phyloP scores from a whole-genome alignment of 441 rosid species.

The Pelargonium cotyledonis region DNA sequence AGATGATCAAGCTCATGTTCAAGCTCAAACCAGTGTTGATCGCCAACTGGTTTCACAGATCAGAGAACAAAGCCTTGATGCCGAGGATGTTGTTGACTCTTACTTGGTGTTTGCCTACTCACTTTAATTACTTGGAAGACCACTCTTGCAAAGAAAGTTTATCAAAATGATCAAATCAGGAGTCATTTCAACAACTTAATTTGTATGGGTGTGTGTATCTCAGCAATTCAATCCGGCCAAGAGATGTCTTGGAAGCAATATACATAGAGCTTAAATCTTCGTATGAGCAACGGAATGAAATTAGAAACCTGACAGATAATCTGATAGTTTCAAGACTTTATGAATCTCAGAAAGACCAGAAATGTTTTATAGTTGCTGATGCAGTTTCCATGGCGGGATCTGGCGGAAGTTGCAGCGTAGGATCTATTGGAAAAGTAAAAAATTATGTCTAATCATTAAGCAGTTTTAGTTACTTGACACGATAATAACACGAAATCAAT shows the following conservation, averaged over 20 bases:
- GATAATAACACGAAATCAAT: too few species aligned
- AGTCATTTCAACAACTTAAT: neutral
- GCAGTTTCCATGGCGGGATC: too few species aligned
- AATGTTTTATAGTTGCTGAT: neutral
- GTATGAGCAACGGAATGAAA: neutral
- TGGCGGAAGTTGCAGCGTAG: too few species aligned
- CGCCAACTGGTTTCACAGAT: neutral
- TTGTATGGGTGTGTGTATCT: neutral
- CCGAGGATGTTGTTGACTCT: neutral
- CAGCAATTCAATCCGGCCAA: neutral
- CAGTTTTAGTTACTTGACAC: too few species aligned
- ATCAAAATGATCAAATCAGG: neutral
- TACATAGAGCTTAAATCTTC: neutral
- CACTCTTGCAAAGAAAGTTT: neutral
- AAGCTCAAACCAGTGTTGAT: neutral
- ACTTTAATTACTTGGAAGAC: too few species aligned
- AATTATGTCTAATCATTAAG: too few species aligned
- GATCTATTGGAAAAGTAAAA: too few species aligned
- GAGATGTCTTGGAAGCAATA: neutral
- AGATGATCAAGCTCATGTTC: neutral
- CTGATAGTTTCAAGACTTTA: neutral
- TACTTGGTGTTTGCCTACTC: neutral
- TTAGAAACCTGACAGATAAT: neutral
- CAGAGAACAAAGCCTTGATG: neutral
- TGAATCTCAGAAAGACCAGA: neutral